A percentile compares a stretch with the other conserved stretches of the same genome.
Evolutionary conservation across 768 basidiomycete species (phyloP).

Genomic region (Mycena latifolia): DNA sequence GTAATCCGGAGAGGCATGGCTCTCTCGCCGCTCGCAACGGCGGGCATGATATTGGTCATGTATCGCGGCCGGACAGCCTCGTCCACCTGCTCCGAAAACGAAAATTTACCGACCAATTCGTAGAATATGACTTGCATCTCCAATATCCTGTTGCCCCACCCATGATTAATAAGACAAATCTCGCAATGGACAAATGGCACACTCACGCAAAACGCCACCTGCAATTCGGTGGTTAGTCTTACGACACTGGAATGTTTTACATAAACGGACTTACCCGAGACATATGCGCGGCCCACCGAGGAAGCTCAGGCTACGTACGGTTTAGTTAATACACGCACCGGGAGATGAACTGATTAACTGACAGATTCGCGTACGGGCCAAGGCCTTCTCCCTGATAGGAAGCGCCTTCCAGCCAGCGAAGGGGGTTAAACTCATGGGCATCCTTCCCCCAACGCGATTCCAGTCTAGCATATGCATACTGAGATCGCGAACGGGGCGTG

Average conservation of each 20-base stretch:
- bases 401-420: conserved; percentile 21
- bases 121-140: conserved; percentile 25
- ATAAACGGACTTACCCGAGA: conserved; percentile 21
- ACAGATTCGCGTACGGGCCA: conserved; percentile 30
- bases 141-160: conserved; percentile 1
- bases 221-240: background rate
- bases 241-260: background rate
- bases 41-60: background rate
- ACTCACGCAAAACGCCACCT: conserved; percentile 29
- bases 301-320: conserved; percentile 19
- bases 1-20: background rate
- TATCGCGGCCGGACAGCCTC: background rate
- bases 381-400: conserved; percentile 18
- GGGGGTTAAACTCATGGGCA: conserved; percentile 20
- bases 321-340: no score
- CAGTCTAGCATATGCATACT: no score
- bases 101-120: conserved; percentile 22
- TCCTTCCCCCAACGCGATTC: conserved; percentile 28
- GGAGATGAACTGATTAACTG: background rate
- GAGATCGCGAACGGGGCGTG: no score
- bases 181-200: no score
- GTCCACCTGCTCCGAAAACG: background rate
- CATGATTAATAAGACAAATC: no score
- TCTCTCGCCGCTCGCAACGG: background rate
- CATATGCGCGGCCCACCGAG: conserved; percentile 20